Conservation (phyloP, 192 early-diverging fungal species). For the Geranomyces michiganensis region DNA sequence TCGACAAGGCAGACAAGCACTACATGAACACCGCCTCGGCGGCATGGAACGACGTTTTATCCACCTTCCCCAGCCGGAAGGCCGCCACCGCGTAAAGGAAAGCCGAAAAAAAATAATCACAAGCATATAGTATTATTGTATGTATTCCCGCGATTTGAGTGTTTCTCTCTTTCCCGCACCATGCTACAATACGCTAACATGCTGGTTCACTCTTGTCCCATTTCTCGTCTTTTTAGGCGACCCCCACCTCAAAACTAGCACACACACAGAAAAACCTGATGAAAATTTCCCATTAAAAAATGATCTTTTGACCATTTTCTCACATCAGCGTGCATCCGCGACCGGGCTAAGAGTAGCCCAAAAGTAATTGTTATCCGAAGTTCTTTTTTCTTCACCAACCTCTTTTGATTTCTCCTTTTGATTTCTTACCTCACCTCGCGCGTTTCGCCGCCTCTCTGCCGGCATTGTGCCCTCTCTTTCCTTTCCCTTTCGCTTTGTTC, state of each 20-base stretch:
- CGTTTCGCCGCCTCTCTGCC: too few relatives aligned
- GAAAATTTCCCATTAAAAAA: background rate
- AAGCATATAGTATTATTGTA: background rate
- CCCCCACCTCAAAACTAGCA: background rate
- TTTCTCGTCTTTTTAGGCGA: background rate
- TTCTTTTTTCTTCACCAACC: background rate
- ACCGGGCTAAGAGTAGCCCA: too few relatives aligned
- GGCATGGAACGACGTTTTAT: background rate
- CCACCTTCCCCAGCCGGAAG: slow-evolving; percentile 21
- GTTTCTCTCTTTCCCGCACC: background rate
- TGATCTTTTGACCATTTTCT: slow-evolving; percentile 7
- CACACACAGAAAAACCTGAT: too few relatives aligned
- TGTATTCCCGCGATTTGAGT: background rate
- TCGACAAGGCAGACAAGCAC: slow-evolving; percentile 19
- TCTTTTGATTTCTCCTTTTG: background rate
- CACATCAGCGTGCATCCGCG: background rate
- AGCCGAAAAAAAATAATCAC: slow-evolving; percentile 1
- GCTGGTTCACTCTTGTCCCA: too few relatives aligned
- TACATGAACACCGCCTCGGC: slow-evolving; percentile 20
- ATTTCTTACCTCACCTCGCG: too few relatives aligned
- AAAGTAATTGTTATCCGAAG: too few relatives aligned
- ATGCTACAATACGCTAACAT: too few relatives aligned
- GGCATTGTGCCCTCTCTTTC: too few relatives aligned
- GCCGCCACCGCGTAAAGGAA: slow-evolving; percentile 3
- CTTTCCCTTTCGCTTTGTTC: background rate